Percentiles rank a stretch among this genome's conserved stretches.
Evolutionary conservation across 2,329 filamentous ascomycete species (phyloP).

Genomic region (Helicocarpus griseus): DNA sequence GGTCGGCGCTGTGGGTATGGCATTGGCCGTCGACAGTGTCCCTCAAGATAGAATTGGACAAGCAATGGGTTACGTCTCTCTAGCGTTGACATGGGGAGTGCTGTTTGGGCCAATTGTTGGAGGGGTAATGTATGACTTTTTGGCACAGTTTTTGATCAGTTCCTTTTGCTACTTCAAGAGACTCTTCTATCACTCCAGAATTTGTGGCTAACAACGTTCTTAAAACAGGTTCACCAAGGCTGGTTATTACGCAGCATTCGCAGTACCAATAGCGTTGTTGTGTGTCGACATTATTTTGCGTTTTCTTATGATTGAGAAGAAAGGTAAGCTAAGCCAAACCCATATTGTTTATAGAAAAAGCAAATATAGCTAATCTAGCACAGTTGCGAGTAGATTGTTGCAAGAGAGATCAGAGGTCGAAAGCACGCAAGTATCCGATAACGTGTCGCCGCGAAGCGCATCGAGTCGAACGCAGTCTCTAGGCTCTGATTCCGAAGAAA

Average conservation of each 20-base stretch:
- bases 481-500: background rate
- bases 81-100: constrained; percentile 48
- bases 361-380: background rate
- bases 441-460: background rate
- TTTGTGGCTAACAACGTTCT: constrained; percentile 1
- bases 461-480: background rate
- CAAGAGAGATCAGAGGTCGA: background rate
- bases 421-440: background rate
- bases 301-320: constrained; percentile 50
- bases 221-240: constrained; percentile 8
- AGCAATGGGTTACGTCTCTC: constrained; percentile 44
- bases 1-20: constrained; percentile 53
- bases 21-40: constrained; percentile 51
- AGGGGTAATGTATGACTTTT: constrained; percentile 46
- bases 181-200: constrained; percentile 10
- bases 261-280: constrained; percentile 38
- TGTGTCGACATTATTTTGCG: constrained; percentile 52
- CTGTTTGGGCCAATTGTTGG: constrained; percentile 50
- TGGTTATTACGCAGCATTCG: constrained; percentile 24
- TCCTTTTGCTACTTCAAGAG: background rate
- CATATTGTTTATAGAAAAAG: too few species aligned
- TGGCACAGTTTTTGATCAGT: background rate
- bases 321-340: background rate
- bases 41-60: constrained; percentile 48
- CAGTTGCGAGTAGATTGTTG: background rate